Percentiles rank a stretch among this genome's conserved stretches.
Conservation (phyloP, 192 early-diverging fungal genomes). For the Coemansia sp. region DNA sequence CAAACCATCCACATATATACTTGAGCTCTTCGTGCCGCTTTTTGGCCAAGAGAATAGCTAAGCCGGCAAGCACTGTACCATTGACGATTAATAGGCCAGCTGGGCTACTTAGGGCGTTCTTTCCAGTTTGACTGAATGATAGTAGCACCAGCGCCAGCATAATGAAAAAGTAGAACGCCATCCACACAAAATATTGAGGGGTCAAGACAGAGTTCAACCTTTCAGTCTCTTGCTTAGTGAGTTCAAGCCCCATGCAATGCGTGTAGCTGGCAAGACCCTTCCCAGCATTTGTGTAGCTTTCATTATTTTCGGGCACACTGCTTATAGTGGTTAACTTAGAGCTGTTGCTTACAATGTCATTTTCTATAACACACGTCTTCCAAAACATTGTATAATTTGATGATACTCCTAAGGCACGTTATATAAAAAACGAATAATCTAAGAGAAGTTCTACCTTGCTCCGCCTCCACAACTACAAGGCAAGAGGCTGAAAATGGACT, state of each 20-base stretch:
- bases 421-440: no score
- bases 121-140: not conserved
- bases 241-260: not conserved
- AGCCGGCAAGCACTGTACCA: not conserved
- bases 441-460: no score
- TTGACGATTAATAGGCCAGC: not conserved
- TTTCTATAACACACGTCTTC: not conserved
- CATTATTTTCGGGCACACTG: not conserved
- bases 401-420: no score
- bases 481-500: no score
- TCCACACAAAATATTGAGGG: not conserved
- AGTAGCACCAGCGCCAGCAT: not conserved
- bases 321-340: no score
- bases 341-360: not conserved
- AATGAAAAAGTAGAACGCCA: not conserved
- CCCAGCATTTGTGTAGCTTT: not conserved
- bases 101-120: not conserved
- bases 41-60: not conserved
- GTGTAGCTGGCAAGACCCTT: not conserved
- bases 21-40: not conserved
- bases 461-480: no score
- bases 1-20: not conserved
- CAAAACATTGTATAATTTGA: not conserved
- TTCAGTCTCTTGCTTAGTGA: not conserved
- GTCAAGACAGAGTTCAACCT: not conserved